Base-by-base conservation (phyloP, 345 rosid species). In the Gossypium ekmanianum region DNA sequence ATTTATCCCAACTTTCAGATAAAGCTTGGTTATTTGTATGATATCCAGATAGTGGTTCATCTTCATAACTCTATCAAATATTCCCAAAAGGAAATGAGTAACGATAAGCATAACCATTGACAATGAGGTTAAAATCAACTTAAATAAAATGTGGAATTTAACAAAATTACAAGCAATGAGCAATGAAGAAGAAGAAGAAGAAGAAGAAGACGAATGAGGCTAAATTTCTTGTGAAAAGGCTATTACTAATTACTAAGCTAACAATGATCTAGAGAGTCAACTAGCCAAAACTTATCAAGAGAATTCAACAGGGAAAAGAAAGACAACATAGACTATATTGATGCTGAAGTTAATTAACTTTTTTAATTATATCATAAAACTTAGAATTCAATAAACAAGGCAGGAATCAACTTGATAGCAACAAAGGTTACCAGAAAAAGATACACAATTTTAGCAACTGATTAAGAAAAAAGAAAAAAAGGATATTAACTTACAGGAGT, bases 1-100 rank as follows among this genome's bases (percentile, higher is more conserved):
- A 89, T 6, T 88, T 97, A 57, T 91, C 94, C 98, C 97, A 91
- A 43, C 51, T 84, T 77, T 77, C 97, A 73, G 97, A 83, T 83
- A 86, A 58, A 67, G 85, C 77, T 79, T 78, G 87, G 78, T 84
- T 86, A 75, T 83, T 88, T 59, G 83, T 41, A 26, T 76, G 94
- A 72, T 83, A 84, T 47, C 83, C 89, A 11, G 90, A 63, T 14
- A 85, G 68, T 4, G 87, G 77, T 80, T 91, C 98, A 71, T 89
- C 96, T 29, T 86, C 98, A 72, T 95, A 95, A 84, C 94, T 95
- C 99, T 95, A 90, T 77, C 77, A 64, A 74, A 71, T 45, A 58
- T 22, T 50, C 67, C 52, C 61, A 57, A 22, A 22, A 24, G 58
- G 57, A 22, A 27, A 12, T 63, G 6, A 68, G 2, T 48, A 2